Evolutionary conservation across 2,329 filamentous ascomycete genomes (phyloP), one percentile per base, ranked within the genome.

Genomic region (Xylaria sp.): DNA sequence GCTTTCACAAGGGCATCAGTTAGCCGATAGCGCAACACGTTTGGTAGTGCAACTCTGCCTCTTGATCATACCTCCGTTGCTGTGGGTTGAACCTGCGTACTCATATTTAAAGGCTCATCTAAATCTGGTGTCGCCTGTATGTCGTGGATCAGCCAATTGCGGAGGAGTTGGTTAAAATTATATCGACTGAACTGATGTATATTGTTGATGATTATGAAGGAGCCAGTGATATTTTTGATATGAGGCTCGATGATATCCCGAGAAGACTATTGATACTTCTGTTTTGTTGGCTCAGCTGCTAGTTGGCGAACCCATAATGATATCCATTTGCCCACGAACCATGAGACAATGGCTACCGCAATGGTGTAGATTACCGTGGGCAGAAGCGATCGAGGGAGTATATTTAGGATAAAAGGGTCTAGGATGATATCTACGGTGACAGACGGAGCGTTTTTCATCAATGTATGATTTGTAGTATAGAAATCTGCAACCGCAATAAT

Each of bases 381-480:
- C 25, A 92, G 76, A 18, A 98, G 83, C 3, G 94, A 97, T 61
- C 85, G 85, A 13, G 96, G 96, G 62, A 98, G 85, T 18, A 94
- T 77, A 82, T 97, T 96, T 76, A 91, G 82, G 50, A 97, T 69
- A 77, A 91, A 98, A 0, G 94, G 94, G 80, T 98, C 96, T 28
- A 99, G 88, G 75, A 98, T 92, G 80, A 90, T 81, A 75, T 99
- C 95, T 61, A 91, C 91, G 63, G 89, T 83, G 3, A 98, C 94
- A 0, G 90, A 88, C 1, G 91, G 90, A 15, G 93, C 91, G 70
- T 86, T 76, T 58, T 84, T 81, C 95, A 98, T 98, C 76, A 97
- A 86, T 1, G 86, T 86, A 70, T 84, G 81, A 78, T 97, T 87
- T 67, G 89, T 86, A 12, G 92, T 92, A 80, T 92, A 97, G 83